Evolutionary conservation across 352 stramenopile species (phyloP).

Genomic region (Thalassiosira sp.): DNA sequence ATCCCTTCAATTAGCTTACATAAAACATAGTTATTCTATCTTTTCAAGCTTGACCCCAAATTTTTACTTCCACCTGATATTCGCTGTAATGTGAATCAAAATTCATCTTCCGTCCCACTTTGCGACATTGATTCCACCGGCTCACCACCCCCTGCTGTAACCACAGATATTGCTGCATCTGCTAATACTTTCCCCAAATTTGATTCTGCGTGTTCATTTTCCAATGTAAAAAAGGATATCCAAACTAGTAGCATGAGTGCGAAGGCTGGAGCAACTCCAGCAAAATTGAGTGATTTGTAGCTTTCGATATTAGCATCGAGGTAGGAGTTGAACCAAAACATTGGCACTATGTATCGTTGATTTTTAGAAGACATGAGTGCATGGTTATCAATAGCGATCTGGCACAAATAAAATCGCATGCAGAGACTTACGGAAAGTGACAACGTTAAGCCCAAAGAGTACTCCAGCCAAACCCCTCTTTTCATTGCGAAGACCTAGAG

Average conservation of each 20-base stretch:
- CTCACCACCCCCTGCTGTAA: neutral
- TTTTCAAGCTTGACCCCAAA: no score
- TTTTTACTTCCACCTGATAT: no score
- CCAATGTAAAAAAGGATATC: constrained; percentile 62
- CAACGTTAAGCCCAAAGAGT: constrained; percentile 63
- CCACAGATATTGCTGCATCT: constrained; percentile 3
- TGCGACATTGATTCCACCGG: neutral
- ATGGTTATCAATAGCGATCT: constrained; percentile 40
- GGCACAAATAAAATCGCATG: constrained; percentile 6
- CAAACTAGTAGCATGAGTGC: constrained; percentile 69
- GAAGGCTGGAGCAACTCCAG: constrained; percentile 54
- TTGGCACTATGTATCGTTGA: no score
- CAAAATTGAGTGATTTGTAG: constrained; percentile 63
- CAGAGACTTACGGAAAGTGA: constrained; percentile 59
- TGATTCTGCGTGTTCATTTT: constrained; percentile 52
- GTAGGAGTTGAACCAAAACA: constrained; percentile 48
- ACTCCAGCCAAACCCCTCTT: constrained; percentile 23
- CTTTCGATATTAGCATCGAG: constrained; percentile 52
- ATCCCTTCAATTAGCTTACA: no score
- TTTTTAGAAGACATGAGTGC: no score
- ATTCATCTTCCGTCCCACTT: constrained; percentile 8
- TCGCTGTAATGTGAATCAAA: constrained; percentile 9
- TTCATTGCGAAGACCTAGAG: constrained; percentile 38
- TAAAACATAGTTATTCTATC: no score
- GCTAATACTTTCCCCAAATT: constrained; percentile 34